Evolutionary conservation across 2,329 filamentous ascomycete species (phyloP), one percentile per base, ranked within the genome.

Genomic region (Colletotrichum somersetense): DNA sequence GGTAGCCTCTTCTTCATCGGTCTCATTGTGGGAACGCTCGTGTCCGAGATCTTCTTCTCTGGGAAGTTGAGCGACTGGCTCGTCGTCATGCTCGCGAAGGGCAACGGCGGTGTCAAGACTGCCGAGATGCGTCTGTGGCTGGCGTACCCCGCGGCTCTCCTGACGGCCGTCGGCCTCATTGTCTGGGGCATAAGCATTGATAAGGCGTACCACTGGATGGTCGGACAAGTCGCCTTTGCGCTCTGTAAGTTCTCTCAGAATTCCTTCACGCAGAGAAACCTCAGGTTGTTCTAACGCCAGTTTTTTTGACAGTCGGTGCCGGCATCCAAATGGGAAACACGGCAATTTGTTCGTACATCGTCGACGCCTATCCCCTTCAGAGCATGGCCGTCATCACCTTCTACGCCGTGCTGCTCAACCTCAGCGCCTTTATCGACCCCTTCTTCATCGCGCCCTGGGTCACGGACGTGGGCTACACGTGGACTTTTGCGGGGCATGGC

Each of bases 271-370:
- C 33, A 16, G 11, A 3, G 35, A 26, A 4, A n/a, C 26, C 53
- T 18, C 26, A 5, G 4, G 40, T n/a, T 14, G 2, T 16, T 10
- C 69, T 64, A 57, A 73, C 38, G 44, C 46, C 50, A 35, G 14
- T 26, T 1, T 33, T 23, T 5, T 2, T 2, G 11, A 20, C 64
- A 87, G 86, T 88, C 76, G 85, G 85, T 1, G 84, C 85, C 1
- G 87, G 88, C 23, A 85, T 89, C 73, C 87, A 90, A 73, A 85
- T 89, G 64, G 87, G 87, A 42, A 90, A 89, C 76, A 88, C 87
- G 0, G 83, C 85, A 2, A 79, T 86, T 12, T 85, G 83, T 56
- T 82, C 83, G 7, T 89, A 89, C 75, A 82, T 89, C 20, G 83
- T 89, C 44, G 88, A 90, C 76, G 82, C 82, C 57, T 89, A 89